phyloP scores from a whole-genome alignment of 441 rosid genomes.

The Aleurites moluccanus region DNA sequence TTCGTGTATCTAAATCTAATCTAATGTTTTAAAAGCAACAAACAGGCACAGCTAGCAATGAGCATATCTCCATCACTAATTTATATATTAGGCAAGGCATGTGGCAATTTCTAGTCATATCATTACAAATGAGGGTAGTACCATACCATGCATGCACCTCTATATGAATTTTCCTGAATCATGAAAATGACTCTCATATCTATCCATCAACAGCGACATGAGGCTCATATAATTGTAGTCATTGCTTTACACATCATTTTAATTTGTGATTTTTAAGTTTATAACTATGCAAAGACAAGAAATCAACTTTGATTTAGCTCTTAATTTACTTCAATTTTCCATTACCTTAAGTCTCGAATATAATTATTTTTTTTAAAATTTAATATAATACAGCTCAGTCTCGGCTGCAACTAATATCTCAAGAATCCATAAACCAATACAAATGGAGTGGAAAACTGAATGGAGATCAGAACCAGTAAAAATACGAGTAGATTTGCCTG shows the following conservation, averaged over 20 bases:
- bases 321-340: not conserved
- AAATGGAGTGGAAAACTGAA: not conserved
- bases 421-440: not conserved
- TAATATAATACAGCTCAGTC: no score
- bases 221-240: no score
- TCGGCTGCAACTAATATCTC: no score
- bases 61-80: not conserved
- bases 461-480: not conserved
- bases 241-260: no score
- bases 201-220: not conserved
- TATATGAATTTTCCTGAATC: not conserved
- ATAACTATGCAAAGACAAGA: not conserved
- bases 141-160: conserved; percentile 15
- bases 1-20: not conserved
- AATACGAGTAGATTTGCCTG: not conserved
- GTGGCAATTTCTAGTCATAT: conserved; percentile 6
- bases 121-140: not conserved
- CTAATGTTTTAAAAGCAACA: no score
- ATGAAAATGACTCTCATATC: not conserved
- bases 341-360: no score
- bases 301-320: not conserved
- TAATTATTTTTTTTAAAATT: no score
- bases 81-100: not conserved
- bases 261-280: not conserved
- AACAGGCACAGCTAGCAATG: no score